Evolutionary conservation across 2,329 filamentous ascomycete genomes (phyloP), one percentile per base, ranked within the genome.

Genomic region (Cercospora nicotianae): DNA sequence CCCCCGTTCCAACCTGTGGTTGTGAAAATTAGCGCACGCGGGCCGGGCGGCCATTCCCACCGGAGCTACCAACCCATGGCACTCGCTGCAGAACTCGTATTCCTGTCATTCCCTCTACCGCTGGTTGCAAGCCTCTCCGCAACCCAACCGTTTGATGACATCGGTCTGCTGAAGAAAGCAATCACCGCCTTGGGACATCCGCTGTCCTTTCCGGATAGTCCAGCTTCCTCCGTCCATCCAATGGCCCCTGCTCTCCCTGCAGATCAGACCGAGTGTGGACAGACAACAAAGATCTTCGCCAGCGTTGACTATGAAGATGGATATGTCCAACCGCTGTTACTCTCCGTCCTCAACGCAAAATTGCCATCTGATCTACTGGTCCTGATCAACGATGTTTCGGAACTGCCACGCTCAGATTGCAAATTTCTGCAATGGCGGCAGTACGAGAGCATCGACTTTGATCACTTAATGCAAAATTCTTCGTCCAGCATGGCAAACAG

Each of bases 381-480:
- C 16, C 68, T 78, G 33, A 69, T 78, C 77, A 84, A 86, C 30
- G 78, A 90, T 60, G 84, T 92, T 63, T 79, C 84, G n/a, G 79
- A 84, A 39, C 77, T 88, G 9, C 84, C 81, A 72, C 78, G 81
- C 8, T 77, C 79, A 18, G 78, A 79, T 13, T 77, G 80, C 16
- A 84, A 83, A 28, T 76, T 93, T 3, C 83, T 99, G 2, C 91
- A 97, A 78, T 94, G 96, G 77, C 87, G 88, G 2, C 87, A 91
- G 36, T 99, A 99, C 80, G 95, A 99, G 79, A 84, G 87, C 51
- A 87, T 98, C 67, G 91, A 96, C 77, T 98, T 97, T 78, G 89
- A 91, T 64, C 88, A 90, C 74, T 86, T 91, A 18, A 83, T 91
- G 66, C 79, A 83, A 1, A 84, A 92, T 72, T 81, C 90, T 0